Evolutionary conservation across 495 filamentous ascomycete species (phyloP), one percentile per base, ranked within the genome.

Genomic region (Trichoderma erinaceum): DNA sequence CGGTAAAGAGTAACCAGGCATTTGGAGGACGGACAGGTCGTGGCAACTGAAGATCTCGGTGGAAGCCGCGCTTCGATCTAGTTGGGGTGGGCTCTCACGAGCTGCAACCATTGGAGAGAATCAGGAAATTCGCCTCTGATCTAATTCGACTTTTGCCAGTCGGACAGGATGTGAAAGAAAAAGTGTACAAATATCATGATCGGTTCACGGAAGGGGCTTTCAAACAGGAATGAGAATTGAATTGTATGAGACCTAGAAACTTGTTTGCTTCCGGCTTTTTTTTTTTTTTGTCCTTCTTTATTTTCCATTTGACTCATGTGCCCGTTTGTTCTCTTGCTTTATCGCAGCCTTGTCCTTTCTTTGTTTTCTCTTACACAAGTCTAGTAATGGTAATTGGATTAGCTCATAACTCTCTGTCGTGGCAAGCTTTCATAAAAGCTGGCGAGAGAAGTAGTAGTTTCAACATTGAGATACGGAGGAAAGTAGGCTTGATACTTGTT

Each of bases 101-200:
- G 56, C 56, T 32, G 56, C 27, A 4, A n/a, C 48, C 48, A 13
- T 61, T 32, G 7, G 16, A 11, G 16, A 11, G 11, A 32, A 13
- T 18, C 23, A 27, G 25, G 29, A 29, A 61, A 25, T 61, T 32
- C 27, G 23, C 23, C 23, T 21, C 7, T 4, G 50, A 10, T 56
- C 15, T n/a, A 56, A 3, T 25, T 25, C 23, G 50, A n/a, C n/a
- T 11, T 25, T 11, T 25, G 21, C n/a, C n/a, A 25, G 25, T n/a
- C 23, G 56, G 56, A 61, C 11, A 18, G 56, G 11, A 6, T 10
- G 27, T 29, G 56, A 16, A 13, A 61, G 23, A 61, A 61, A 52
- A 61, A 61, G 56, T 61, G 56, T 61, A 61, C 56, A 61, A 23
- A 61, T 61, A 61, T 61, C 56, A 61, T 61, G 56, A 61, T 32